Conservation (phyloP, 108 stramenopile genomes). For the Schizochytrium sp. region DNA sequence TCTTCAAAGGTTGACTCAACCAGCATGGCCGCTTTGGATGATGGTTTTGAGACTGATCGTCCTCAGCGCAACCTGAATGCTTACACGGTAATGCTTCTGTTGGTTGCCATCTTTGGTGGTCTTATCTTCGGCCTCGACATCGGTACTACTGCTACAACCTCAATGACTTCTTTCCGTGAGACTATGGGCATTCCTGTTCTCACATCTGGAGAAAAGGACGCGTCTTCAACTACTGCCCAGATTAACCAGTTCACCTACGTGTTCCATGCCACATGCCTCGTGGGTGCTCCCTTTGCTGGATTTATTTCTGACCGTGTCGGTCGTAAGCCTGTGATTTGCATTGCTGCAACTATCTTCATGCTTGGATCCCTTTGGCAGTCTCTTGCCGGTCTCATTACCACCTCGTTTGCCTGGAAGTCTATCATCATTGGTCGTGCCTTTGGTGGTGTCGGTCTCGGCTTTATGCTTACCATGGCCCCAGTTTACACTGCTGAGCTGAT, state of each 20-base stretch:
- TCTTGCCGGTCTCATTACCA: constrained; percentile 30
- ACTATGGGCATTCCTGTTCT: constrained; percentile 32
- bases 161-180: neutral
- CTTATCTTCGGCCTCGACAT: constrained; percentile 29
- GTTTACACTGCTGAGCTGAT: constrained; percentile 59
- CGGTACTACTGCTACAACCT: neutral
- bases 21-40: neutral
- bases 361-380: constrained; percentile 2
- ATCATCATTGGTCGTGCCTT: constrained; percentile 17
- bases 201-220: neutral
- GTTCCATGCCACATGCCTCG: neutral
- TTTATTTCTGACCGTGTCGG: constrained; percentile 22
- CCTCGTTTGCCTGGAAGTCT: neutral
- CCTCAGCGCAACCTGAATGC: constrained; percentile 55
- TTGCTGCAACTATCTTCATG: neutral
- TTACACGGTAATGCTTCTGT: neutral
- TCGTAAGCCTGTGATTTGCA: constrained; percentile 2
- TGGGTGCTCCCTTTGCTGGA: constrained; percentile 17
- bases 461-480: constrained; percentile 48
- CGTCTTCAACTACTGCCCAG: neutral
- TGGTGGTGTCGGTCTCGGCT: neutral
- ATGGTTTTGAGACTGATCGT: neutral
- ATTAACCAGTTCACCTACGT: neutral
- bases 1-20: no score
- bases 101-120: constrained; percentile 41